Base-by-base conservation (phyloP, 2,329 filamentous ascomycete species). In the Cladosporium sp. region DNA sequence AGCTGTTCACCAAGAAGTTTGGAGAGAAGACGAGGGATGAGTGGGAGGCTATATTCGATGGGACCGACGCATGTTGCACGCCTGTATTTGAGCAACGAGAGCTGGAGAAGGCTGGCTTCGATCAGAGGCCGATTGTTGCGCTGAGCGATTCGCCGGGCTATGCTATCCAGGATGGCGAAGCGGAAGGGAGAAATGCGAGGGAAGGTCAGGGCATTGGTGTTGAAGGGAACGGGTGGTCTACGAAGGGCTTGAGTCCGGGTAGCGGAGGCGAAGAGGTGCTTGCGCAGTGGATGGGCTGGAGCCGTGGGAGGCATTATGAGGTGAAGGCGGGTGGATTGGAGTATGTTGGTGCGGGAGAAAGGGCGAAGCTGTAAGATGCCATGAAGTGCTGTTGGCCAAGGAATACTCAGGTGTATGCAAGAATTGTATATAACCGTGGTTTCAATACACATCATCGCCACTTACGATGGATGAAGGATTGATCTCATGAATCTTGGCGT, bases 61-160 rank as follows among this genome's bases (percentile, higher is more conserved):
- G 89, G 11, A 94, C 89, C 0, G 93, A 97, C 75, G 93, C 93
- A 1, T 97, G 93, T 73, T 91, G 88, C 63, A 91, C 90, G n/a
- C 93, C 93, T 0, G 89, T 97, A 1, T 77, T 96, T 42, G 86
- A 86, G 36, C 89, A 91, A 64, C 69, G 66, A 0, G 92, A 96
- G 74, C 77, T 96, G 43, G 84, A 90, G 67, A 64, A 71, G n/a
- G 75, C 72, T 19, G 81, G 80, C 0, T 85, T 87, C 49, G 88
- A 92, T 64, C 88, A 90, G 75, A 75, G 89, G 61, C 88, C 89
- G 1, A 75, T 82, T 1, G 88, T 92, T 9, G 85, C 85, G 37
- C 73, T 97, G 67, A 82, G 79, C 38, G 80, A 78, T 22, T 92
- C 89, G 11, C 92, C 92, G 0, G 86, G 82, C 19, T 74, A 86